phyloP scores from a whole-genome alignment of 306 rosid genomes.

The Gynostemma pentaphyllum region DNA sequence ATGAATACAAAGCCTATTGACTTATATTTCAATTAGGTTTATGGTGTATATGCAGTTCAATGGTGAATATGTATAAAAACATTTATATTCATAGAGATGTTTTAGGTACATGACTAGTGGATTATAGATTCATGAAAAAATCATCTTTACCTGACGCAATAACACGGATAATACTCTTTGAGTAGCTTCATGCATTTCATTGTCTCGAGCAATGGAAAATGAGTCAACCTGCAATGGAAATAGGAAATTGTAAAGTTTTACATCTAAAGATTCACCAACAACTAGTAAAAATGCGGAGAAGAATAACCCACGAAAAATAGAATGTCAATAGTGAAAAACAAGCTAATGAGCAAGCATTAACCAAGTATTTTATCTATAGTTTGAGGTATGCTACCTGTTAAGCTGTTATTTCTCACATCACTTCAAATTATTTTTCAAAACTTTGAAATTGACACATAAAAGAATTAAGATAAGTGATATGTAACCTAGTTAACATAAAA shows the following conservation, averaged over 20 bases:
- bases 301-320: background rate
- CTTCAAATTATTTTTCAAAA: conserved; percentile 72
- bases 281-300: background rate
- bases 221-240: conserved; percentile 46
- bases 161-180: conserved; percentile 62
- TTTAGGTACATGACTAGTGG: background rate
- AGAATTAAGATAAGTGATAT: background rate
- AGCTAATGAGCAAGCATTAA: background rate
- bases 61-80: background rate
- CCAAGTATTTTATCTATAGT: conserved; percentile 46
- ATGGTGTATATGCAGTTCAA: background rate
- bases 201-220: conserved; percentile 71
- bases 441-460: conserved; percentile 21
- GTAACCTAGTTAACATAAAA: background rate
- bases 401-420: conserved; percentile 90
- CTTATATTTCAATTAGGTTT: background rate
- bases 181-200: conserved; percentile 85
- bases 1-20: too few relatives aligned
- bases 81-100: background rate
- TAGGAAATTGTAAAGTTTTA: background rate
- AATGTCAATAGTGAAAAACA: background rate
- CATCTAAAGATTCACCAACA: background rate
- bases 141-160: conserved; percentile 36
- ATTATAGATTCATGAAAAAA: background rate
- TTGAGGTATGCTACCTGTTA: conserved; percentile 80